Conservation (phyloP, 345 rosid genomes). For the Lumnitzera racemosa region DNA sequence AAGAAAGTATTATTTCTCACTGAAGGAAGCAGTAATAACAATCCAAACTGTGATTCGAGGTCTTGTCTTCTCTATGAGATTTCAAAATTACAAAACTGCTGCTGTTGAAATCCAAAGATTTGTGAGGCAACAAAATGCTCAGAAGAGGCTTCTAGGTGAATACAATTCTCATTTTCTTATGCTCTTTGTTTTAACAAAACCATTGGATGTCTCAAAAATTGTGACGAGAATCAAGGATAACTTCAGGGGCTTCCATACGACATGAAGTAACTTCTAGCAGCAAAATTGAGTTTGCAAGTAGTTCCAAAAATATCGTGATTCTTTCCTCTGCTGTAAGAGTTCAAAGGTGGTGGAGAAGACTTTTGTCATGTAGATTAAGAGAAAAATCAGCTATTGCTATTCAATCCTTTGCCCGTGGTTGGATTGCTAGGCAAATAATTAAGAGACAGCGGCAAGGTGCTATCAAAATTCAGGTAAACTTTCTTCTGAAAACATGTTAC, state of each 20-base stretch:
- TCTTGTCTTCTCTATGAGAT: constrained; percentile 24
- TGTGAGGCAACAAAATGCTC: constrained; percentile 42
- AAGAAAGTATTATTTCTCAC: constrained; percentile 37
- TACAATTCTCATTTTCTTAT: not conserved
- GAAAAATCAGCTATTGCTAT: constrained; percentile 41
- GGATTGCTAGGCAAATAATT: constrained; percentile 45
- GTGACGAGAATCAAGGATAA: not conserved
- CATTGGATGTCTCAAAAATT: not conserved
- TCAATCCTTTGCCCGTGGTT: constrained; percentile 52
- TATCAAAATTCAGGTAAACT: constrained; percentile 67
- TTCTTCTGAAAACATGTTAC: not conserved
- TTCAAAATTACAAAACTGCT: constrained; percentile 34
- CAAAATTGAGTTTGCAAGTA: not conserved
- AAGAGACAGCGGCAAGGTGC: constrained; percentile 30
- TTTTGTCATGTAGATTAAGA: constrained; percentile 35
- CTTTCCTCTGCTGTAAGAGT: constrained; percentile 45
- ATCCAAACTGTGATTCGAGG: constrained; percentile 54
- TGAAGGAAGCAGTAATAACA: constrained; percentile 35
- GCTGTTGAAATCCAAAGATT: constrained; percentile 53
- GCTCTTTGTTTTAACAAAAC: not conserved
- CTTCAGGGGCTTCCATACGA: constrained; percentile 2
- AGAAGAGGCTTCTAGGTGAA: constrained; percentile 58
- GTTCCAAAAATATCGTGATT: constrained; percentile 18
- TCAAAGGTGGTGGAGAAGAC: constrained; percentile 84
- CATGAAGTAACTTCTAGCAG: not conserved